Percentiles rank a stretch among this genome's conserved stretches.
These are phyloP conservation scores for Phytophthora cryptogea DNA, from an alignment of 352 stramenopile genomes.

Conservation along the genomic window DNA sequence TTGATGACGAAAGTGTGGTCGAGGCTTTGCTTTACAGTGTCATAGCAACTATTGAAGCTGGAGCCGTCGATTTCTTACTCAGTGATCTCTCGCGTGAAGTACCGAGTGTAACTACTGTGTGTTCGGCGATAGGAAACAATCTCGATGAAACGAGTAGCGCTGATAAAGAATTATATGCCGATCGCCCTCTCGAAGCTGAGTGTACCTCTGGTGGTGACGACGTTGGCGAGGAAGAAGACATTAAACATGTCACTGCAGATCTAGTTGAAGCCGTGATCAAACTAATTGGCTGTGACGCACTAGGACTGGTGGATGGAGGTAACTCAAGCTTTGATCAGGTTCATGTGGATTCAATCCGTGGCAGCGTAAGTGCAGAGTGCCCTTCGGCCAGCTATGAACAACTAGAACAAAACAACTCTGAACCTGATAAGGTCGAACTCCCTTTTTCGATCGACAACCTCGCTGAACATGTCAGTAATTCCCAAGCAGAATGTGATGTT, in stretches of 20 bases:
- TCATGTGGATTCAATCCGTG: neutral
- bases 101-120: neutral
- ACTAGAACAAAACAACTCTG: neutral
- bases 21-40: slow-evolving; percentile 25
- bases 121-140: neutral
- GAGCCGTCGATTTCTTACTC: neutral
- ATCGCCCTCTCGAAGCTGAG: neutral
- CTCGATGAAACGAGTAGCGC: neutral
- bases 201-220: neutral
- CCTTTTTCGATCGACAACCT: neutral
- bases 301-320: neutral
- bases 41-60: slow-evolving; percentile 16
- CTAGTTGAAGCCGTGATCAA: slow-evolving; percentile 5
- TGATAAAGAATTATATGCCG: neutral
- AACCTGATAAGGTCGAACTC: neutral
- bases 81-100: neutral
- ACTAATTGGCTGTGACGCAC: neutral
- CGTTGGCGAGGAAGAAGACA: neutral
- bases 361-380: neutral
- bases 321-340: neutral
- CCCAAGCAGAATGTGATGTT: neutral
- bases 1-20: slow-evolving; percentile 19
- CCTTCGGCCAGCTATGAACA: neutral
- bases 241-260: slow-evolving; percentile 1
- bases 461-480: neutral